phyloP scores from a whole-genome alignment of 2,329 filamentous ascomycete genomes.

The Microcyclospora pomicola region DNA sequence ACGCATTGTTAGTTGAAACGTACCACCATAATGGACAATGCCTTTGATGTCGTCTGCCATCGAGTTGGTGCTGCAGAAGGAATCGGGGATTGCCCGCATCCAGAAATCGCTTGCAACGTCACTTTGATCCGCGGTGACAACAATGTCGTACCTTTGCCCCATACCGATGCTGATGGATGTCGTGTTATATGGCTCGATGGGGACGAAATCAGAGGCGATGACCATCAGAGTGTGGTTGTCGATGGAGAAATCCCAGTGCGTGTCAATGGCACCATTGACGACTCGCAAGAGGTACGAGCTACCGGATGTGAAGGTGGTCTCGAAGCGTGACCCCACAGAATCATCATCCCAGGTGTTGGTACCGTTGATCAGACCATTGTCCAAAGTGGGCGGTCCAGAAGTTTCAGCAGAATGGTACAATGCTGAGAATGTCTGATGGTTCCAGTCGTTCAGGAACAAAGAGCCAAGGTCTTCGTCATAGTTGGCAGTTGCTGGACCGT shows the following conservation, averaged over 20 bases:
- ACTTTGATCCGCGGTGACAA: slow-evolving; percentile 19
- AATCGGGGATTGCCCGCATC: slow-evolving; percentile 26
- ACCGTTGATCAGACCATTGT: slow-evolving; percentile 22
- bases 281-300: slow-evolving; percentile 31
- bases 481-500: slow-evolving; percentile 23
- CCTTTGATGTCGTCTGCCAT: slow-evolving; percentile 19
- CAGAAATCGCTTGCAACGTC: slow-evolving; percentile 20
- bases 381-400: slow-evolving; percentile 18
- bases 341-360: slow-evolving; percentile 16
- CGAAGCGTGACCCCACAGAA: slow-evolving; percentile 12
- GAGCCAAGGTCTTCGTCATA: slow-evolving; percentile 28
- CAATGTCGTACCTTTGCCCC: slow-evolving; percentile 24
- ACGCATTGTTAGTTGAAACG: neutral
- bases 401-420: slow-evolving; percentile 15
- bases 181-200: slow-evolving; percentile 28
- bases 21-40: slow-evolving; percentile 25
- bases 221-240: slow-evolving; percentile 31
- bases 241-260: slow-evolving; percentile 23
- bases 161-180: slow-evolving; percentile 24
- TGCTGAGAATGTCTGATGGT: slow-evolving; percentile 16
- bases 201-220: slow-evolving; percentile 30
- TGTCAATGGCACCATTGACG: slow-evolving; percentile 27
- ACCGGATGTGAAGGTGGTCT: slow-evolving; percentile 21
- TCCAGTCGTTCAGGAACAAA: slow-evolving; percentile 29
- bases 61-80: slow-evolving; percentile 25